Evolutionary conservation across 257 asterid species (phyloP).

Genomic region (Nicotiana otophora): DNA sequence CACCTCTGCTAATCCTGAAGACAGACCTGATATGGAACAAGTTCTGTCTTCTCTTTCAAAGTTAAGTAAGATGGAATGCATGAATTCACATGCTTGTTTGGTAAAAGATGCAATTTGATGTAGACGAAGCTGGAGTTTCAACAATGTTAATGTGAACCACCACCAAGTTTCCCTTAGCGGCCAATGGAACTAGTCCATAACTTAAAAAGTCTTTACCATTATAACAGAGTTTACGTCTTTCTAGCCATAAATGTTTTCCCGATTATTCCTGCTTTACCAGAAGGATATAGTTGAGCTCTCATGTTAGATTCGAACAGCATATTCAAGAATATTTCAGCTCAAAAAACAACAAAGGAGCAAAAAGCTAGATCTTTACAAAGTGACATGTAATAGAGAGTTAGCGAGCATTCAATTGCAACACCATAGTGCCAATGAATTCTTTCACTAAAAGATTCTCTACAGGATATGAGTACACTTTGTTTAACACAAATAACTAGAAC

Average conservation of each 20-base stretch:
- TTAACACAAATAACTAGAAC: neutral
- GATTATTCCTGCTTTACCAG: neutral
- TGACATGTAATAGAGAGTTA: neutral
- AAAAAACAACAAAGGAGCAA: neutral
- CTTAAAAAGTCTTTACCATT: neutral
- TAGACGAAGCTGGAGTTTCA: neutral
- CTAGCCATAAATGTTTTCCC: neutral
- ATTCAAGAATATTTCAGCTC: neutral
- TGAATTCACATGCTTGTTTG: neutral
- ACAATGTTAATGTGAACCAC: neutral
- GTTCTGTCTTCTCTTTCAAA: constrained; percentile 48
- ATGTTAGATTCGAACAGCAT: neutral
- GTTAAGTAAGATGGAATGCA: constrained; percentile 31
- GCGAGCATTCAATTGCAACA: neutral
- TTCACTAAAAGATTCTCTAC: neutral
- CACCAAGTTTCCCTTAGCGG: neutral
- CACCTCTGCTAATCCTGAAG: constrained; percentile 49
- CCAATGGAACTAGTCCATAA: neutral
- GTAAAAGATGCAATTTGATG: neutral
- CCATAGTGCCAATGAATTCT: neutral
- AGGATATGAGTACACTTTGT: neutral
- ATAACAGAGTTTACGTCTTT: neutral
- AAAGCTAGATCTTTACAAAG: neutral
- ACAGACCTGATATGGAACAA: constrained; percentile 64
- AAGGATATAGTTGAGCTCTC: neutral